Base-by-base conservation (phyloP, 441 rosid species). In the Melastoma candidum region DNA sequence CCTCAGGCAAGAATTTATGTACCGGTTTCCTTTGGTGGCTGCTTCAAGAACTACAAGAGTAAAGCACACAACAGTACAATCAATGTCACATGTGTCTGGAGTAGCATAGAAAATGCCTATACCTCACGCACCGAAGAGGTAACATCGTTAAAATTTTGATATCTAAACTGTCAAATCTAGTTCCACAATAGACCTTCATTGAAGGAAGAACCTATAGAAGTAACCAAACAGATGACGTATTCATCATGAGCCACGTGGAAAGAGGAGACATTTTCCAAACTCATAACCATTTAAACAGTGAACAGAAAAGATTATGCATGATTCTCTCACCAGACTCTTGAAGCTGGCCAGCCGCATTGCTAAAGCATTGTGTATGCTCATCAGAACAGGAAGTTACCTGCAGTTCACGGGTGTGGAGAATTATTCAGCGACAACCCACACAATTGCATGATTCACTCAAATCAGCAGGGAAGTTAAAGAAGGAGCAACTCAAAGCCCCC, bases 1-100 rank as follows among this genome's bases (percentile, higher is more conserved):
- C 96, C 96, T 83, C 57, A 92, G 83, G 71, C 90, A 85, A 17
- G 96, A 87, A 67, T 92, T 85, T 70, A 87, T 82, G 71, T 80
- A 92, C 6, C 85, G 82, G 49, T 87, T 92, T 26, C 98, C 95
- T 70, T 80, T 87, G 3, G 93, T 84, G 24, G 96, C 80, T 22
- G 88, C 93, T 72, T 87, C 93, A 14, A 90, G 79, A 41, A 88
- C 95, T 87, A 67, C 59, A 17, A 17, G 57, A 55, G 54, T 13
- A 25, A 59, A 47, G 11, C 22, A 56, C 53, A 47, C 47, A 47
- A 24, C n/a, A 53, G 17, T 26, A 2, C 12, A 43, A 17, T 51
- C 39, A 11, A 25, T 24, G 44, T 44, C 12, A 60, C 44, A 27
- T 11, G 11, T 7, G 50, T 43, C 12, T 11, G 17, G 12, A 25